A percentile compares a stretch with the other conserved stretches of the same genome.
phyloP scores from a whole-genome alignment of 148 eudicot genomes.

The Camellia granthamiana region DNA sequence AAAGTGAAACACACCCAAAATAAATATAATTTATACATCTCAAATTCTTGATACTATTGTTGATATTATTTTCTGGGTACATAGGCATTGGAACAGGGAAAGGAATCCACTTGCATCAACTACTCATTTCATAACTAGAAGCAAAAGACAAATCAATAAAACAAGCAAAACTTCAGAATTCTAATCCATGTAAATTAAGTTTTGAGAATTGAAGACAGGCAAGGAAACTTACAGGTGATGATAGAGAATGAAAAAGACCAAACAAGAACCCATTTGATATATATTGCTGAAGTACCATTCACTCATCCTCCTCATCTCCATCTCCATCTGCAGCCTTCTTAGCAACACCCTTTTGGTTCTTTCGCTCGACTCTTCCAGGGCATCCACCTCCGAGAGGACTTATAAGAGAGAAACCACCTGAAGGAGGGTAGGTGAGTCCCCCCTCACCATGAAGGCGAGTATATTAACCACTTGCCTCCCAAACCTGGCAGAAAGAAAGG shows the following conservation, averaged over 20 bases:
- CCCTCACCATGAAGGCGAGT: conserved; percentile 59
- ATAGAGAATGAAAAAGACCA: background rate
- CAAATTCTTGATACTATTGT: too few relatives aligned
- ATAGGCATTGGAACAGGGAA: background rate
- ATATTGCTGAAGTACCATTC: conserved; percentile 3
- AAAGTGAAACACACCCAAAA: too few relatives aligned
- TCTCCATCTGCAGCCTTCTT: conserved; percentile 61
- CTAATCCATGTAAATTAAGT: background rate
- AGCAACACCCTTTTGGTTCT: conserved; percentile 46
- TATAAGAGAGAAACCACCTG: conserved; percentile 44
- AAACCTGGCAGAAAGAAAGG: conserved; percentile 28
- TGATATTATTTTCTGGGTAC: too few relatives aligned
- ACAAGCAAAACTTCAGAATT: background rate
- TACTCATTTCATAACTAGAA: too few relatives aligned
- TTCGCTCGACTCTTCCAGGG: conserved; percentile 64
- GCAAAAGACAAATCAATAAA: too few relatives aligned
- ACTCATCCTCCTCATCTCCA: conserved; percentile 52
- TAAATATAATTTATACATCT: too few relatives aligned
- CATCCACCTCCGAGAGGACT: conserved; percentile 60
- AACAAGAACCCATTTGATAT: background rate
- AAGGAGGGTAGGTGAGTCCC: conserved; percentile 54
- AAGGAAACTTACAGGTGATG: background rate
- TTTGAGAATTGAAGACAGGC: background rate
- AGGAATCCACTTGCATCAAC: background rate
- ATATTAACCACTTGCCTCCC: conserved; percentile 56